These are phyloP conservation scores for Neltuma alba DNA, from an alignment of 306 rosid species.

Conservation along the genomic window DNA sequence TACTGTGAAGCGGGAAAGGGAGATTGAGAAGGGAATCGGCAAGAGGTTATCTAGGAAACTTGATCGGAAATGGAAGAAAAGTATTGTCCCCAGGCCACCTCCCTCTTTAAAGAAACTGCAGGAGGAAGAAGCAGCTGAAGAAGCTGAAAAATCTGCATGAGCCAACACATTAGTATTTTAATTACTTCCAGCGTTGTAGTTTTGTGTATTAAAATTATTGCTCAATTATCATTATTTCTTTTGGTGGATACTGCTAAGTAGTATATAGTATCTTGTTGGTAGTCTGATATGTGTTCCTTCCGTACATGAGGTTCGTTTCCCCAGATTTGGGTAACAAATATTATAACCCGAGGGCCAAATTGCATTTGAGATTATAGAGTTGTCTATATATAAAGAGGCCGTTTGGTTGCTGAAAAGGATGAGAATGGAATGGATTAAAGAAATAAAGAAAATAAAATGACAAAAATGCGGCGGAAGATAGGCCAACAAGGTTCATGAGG, in stretches of 20 bases:
- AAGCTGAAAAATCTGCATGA: constrained; percentile 64
- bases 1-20: constrained; percentile 91
- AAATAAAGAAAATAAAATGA: no score
- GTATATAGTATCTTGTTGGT: constrained; percentile 29
- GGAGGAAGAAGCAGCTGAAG: constrained; percentile 85
- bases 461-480: no score
- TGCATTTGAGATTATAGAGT: neutral
- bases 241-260: constrained; percentile 1
- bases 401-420: neutral
- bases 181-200: constrained; percentile 17
- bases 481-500: no score
- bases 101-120: constrained; percentile 66
- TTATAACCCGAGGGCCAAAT: neutral
- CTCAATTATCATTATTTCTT: constrained; percentile 5
- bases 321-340: constrained; percentile 4
- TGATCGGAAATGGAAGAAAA: constrained; percentile 81
- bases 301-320: constrained; percentile 6
- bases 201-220: constrained; percentile 18
- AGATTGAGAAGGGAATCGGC: constrained; percentile 79
- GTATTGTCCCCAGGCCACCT: constrained; percentile 83
- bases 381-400: neutral
- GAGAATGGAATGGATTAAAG: neutral
- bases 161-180: constrained; percentile 10
- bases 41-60: constrained; percentile 92
- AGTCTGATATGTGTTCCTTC: constrained; percentile 26